Evolutionary conservation across 2,329 filamentous ascomycete species (phyloP), one percentile per base, ranked within the genome.

Genomic region (Penicillium sp.): DNA sequence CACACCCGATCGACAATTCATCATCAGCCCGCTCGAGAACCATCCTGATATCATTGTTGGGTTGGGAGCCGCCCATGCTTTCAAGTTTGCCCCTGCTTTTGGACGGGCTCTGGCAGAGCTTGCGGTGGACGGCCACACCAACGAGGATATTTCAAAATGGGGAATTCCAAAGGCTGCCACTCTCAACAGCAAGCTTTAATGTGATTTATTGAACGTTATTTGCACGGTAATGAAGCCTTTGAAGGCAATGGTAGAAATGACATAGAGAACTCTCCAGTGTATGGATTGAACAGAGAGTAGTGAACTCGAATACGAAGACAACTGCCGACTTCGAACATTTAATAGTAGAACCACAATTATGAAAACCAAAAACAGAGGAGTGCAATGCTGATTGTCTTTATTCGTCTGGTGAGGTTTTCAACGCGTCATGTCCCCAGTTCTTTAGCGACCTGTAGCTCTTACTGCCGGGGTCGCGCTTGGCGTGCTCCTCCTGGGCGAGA

Each of bases 401-500:
- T 5, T 36, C 33, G 9, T 18, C 33, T 2, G 33, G 33, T 6
- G 33, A 36, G 33, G 20, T 14, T 61, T 81, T 81, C 52, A 80
- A 66, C 18, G 75, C 67, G 64, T 83, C 80, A 56, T 82, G 79
- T 0, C 79, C 79, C 82, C 82, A 85, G 53, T 85, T 86, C 74
- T 85, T 85, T 57, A 86, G 69, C 4, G 79, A 82, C 25, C 79
- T 81, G 43, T 85, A 84, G 53, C 74, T 76, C 60, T 76, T 79
- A 59, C 75, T 79, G n/a, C 75, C 62, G 45, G 82, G 81, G 57
- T 85, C 74, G 50, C 76, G 71, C 61, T 86, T 85, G 30, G 75
- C 76, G 55, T 76, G 79, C 50, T 79, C 76, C 66, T 88, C 84
- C 60, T 87, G 84, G 0, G 84, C 84, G 0, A 88, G 70, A 69